These are phyloP conservation scores for Lentinus brumalis DNA, from an alignment of 768 basidiomycete genomes.

Conservation along the genomic window DNA sequence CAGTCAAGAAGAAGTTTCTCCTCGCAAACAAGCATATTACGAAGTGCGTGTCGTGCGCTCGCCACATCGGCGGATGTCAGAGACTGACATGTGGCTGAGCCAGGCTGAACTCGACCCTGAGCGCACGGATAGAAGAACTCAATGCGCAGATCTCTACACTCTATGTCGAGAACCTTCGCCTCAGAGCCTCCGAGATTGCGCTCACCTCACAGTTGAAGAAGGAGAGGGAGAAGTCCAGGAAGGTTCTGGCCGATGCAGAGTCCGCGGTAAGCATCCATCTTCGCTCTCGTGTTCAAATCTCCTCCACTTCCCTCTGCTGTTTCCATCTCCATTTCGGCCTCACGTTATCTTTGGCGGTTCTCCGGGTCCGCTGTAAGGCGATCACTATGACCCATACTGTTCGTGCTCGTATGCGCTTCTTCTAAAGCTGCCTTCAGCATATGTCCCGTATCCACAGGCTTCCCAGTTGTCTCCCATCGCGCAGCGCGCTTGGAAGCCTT, in stretches of 20 bases:
- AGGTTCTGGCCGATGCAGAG: conserved; percentile 73
- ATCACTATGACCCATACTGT: no score
- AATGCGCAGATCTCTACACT: conserved; percentile 82
- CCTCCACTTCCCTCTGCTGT: background rate
- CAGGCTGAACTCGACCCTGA: conserved; percentile 85
- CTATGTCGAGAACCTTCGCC: conserved; percentile 79
- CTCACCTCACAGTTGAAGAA: conserved; percentile 75
- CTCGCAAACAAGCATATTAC: conserved; percentile 92
- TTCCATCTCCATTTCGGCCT: no score
- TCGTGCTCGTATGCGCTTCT: no score
- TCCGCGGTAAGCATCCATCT: conserved; percentile 57
- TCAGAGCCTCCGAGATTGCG: conserved; percentile 80
- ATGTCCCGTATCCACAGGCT: no score
- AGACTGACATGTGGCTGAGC: background rate
- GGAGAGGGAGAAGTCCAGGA: conserved; percentile 76
- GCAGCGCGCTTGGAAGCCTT: no score
- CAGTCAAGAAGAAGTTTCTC: conserved; percentile 92
- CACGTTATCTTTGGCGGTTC: no score
- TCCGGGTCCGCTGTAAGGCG: no score
- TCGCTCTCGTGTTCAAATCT: conserved; percentile 19
- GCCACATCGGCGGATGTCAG: background rate
- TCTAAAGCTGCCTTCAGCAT: no score
- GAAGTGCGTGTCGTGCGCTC: conserved; percentile 51
- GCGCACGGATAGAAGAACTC: conserved; percentile 81
- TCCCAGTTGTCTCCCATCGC: no score